Evolutionary conservation across 306 rosid genomes (phyloP).

Genomic region (Castanospermum australe): DNA sequence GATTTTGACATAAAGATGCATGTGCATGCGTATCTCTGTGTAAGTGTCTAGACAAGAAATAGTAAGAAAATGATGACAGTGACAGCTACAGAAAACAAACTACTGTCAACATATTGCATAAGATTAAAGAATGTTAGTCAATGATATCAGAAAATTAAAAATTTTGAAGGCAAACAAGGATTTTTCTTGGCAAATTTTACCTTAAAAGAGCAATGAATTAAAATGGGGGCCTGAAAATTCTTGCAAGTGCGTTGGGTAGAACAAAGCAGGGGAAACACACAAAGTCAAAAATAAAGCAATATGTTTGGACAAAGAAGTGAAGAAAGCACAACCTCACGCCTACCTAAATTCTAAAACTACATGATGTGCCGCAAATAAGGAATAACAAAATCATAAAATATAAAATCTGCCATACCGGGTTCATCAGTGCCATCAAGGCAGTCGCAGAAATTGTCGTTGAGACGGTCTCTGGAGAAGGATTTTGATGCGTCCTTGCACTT

Average conservation of each 20-base stretch:
- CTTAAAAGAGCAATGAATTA: background rate
- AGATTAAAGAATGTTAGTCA: background rate
- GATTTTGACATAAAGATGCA: background rate
- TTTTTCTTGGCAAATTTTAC: background rate
- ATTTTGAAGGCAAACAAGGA: background rate
- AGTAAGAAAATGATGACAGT: background rate
- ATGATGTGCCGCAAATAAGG: background rate
- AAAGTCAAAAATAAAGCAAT: background rate
- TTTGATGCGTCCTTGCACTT: constrained; percentile 76
- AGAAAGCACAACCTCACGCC: background rate
- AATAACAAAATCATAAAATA: background rate
- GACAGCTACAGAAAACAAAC: background rate
- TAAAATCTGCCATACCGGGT: constrained; percentile 53
- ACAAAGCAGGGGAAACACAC: background rate
- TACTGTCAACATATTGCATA: constrained; percentile 1
- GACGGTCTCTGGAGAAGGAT: constrained; percentile 70
- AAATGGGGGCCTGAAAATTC: background rate
- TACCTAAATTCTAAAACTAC: background rate
- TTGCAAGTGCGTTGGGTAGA: background rate
- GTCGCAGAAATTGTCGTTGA: constrained; percentile 83
- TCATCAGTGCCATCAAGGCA: constrained; percentile 93
- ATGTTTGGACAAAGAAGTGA: background rate
- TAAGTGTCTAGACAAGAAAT: background rate
- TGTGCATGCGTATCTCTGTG: background rate
- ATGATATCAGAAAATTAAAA: background rate